Evolutionary conservation across 768 basidiomycete species (phyloP).

Genomic region (Heimioporus sp.): DNA sequence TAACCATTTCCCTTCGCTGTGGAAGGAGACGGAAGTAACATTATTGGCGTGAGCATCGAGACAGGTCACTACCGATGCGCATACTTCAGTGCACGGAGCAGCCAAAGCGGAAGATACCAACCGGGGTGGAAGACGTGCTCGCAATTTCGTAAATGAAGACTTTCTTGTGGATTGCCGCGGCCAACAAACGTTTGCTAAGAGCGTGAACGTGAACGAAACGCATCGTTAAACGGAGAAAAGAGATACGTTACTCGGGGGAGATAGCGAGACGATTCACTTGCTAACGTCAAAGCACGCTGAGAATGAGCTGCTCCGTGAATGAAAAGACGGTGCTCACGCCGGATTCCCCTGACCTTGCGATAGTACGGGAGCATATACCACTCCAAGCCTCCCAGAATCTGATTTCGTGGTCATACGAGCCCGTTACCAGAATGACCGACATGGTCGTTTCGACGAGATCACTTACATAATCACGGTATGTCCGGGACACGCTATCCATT

Average conservation of each 20-base stretch:
- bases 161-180: slow-evolving; percentile 93
- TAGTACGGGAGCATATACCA: slow-evolving; percentile 66
- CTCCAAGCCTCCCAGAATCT: slow-evolving; percentile 99
- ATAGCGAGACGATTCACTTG: slow-evolving; percentile 98
- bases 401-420: slow-evolving; percentile 96
- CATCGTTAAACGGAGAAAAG: slow-evolving; percentile 6
- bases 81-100: slow-evolving; percentile 18
- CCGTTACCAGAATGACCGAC: slow-evolving; percentile 95
- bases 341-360: slow-evolving; percentile 67
- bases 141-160: slow-evolving; percentile 88
- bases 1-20: slow-evolving; percentile 96
- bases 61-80: slow-evolving; percentile 55
- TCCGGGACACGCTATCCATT: no score
- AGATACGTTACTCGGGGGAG: slow-evolving; percentile 78
- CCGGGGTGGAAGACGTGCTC: slow-evolving; percentile 51
- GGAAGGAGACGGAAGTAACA: slow-evolving; percentile 96
- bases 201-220: slow-evolving; percentile 12
- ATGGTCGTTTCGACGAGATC: slow-evolving; percentile 34
- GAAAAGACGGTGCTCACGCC: slow-evolving; percentile 53
- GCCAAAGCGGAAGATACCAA: slow-evolving; percentile 24
- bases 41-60: slow-evolving; percentile 93
- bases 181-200: slow-evolving; percentile 83
- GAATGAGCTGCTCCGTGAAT: slow-evolving; percentile 16
- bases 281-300: slow-evolving; percentile 39
- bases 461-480: no score